A percentile compares a stretch with the other conserved stretches of the same genome.
These are phyloP conservation scores for Clitopilus hobsonii DNA, from an alignment of 768 basidiomycete species.

Conservation along the genomic window DNA sequence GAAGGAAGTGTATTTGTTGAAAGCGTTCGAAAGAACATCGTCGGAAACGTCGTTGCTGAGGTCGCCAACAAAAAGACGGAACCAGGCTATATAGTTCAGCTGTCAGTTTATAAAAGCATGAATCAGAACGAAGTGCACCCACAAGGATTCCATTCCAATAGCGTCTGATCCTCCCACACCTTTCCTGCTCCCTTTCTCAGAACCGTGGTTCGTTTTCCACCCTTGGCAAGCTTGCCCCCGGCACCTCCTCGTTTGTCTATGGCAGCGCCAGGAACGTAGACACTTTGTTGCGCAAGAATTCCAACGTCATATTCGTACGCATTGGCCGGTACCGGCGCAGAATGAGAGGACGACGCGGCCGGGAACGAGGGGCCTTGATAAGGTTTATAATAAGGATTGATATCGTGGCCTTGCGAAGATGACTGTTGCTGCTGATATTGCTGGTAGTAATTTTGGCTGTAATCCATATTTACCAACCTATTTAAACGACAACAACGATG, in stretches of 20 bases:
- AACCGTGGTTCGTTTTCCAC: constrained; percentile 90
- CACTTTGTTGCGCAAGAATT: constrained; percentile 85
- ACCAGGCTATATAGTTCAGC: constrained; percentile 66
- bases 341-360: constrained; percentile 60
- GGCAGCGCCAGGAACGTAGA: constrained; percentile 89
- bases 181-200: constrained; percentile 93
- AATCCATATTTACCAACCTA: neutral
- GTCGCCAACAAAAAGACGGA: constrained; percentile 95
- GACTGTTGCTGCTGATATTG: constrained; percentile 53
- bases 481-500: neutral
- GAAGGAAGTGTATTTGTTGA: constrained; percentile 90
- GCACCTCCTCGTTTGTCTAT: constrained; percentile 84
- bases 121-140: constrained; percentile 30
- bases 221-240: constrained; percentile 82
- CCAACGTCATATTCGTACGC: constrained; percentile 93
- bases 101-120: constrained; percentile 6
- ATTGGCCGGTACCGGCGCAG: constrained; percentile 79
- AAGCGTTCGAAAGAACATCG: constrained; percentile 88
- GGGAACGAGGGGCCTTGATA: constrained; percentile 75
- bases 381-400: constrained; percentile 79
- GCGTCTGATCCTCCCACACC: constrained; percentile 97
- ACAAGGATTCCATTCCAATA: constrained; percentile 98
- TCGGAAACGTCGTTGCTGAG: constrained; percentile 98
- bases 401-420: constrained; percentile 48
- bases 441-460: constrained; percentile 28